phyloP scores from a whole-genome alignment of 2,329 filamentous ascomycete species.

The Curvularia spicifera region DNA sequence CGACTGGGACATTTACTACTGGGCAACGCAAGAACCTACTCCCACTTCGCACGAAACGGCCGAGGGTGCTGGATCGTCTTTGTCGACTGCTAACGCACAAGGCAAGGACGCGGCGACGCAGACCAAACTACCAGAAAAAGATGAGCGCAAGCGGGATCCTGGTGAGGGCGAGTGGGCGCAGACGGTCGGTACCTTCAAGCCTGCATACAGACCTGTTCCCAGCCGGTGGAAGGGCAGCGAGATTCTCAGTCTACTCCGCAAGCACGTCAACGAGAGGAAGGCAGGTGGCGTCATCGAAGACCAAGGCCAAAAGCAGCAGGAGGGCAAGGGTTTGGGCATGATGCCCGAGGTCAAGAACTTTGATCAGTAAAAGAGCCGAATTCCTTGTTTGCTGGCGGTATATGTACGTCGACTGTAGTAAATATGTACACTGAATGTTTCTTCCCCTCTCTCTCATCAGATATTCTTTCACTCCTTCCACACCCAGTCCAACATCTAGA shows the following conservation, averaged over 20 bases:
- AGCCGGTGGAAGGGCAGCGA: constrained; percentile 82
- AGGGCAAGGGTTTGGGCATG: constrained; percentile 54
- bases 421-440: constrained; percentile 9
- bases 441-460: neutral
- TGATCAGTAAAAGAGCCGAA: constrained; percentile 38
- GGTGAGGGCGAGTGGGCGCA: constrained; percentile 89
- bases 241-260: constrained; percentile 75
- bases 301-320: constrained; percentile 42
- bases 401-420: constrained; percentile 7
- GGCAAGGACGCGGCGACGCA: constrained; percentile 54
- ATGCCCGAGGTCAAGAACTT: constrained; percentile 60
- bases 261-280: constrained; percentile 77
- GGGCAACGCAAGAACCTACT: constrained; percentile 85
- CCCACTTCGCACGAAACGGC: constrained; percentile 64
- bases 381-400: neutral
- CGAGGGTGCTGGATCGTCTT: constrained; percentile 57
- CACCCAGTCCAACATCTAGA: neutral
- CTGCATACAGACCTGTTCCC: constrained; percentile 90
- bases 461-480: neutral
- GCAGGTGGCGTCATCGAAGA: constrained; percentile 61
- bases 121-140: constrained; percentile 53
- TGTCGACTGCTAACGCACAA: constrained; percentile 54
- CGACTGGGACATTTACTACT: constrained; percentile 99
- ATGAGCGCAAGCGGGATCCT: constrained; percentile 59
- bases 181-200: constrained; percentile 92